Base-by-base conservation (phyloP, 306 rosid species). In the Herpetospermum pedunculosum region DNA sequence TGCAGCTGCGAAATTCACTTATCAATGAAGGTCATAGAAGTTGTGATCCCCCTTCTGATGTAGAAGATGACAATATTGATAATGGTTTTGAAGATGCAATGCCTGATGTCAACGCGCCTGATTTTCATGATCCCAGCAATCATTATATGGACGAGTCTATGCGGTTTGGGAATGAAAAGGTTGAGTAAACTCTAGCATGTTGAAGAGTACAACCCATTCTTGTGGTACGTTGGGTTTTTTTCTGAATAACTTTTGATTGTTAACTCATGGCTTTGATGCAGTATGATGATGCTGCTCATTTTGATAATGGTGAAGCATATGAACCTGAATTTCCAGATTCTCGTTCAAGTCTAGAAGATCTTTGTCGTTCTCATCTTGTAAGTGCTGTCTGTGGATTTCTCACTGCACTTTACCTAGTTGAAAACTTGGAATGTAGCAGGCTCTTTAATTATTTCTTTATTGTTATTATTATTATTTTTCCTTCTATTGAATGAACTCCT, bases 301-400 rank as follows among this genome's bases (percentile, higher is more conserved):
- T 76, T 48, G 82, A 85, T 47, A 49, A 47, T 9, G 81, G 79
- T 83, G 91, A 87, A 81, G 79, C 80, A 46, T 70, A 78, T 35
- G 86, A 80, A 77, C 68, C 75, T 62, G 86, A 84, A 40, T 78
- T 67, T 87, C 83, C 87, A 48, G 78, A 84, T 78, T 81, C 91
- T 78, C 91, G 83, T 69, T 73, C 80, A 81, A 89, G 83, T 79
- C 75, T 89, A 74, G 97, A 91, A 89, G 97, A 91, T 76, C 90
- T 94, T 13, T 94, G 99, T 77, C 96, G 96, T 77, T 91, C 96
- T 88, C 99, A 94, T 85, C 87, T 94, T 70, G 99, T 94, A 84
- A 83, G 92, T 75, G 58, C 3, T 68, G 37, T 3, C n/a, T 25
- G 73, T 43, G 7, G 35, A 43, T 41, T 68, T 68, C 23, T 40